Conservation (phyloP, 768 basidiomycete genomes). For the Boletus sensibilis region DNA sequence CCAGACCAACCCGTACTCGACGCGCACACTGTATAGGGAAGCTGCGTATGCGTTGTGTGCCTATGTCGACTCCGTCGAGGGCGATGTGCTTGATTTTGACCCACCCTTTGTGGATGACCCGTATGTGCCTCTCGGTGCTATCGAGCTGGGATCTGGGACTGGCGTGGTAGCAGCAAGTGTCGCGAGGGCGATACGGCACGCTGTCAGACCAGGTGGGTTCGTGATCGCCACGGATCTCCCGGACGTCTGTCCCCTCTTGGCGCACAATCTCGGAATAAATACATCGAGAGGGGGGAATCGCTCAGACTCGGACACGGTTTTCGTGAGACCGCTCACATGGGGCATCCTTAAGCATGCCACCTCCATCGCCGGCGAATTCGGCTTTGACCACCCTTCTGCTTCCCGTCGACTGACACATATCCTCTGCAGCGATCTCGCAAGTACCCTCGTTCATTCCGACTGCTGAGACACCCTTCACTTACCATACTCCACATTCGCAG, state of each 20-base stretch:
- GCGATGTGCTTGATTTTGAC: conserved; percentile 46
- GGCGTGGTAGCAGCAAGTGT: conserved; percentile 56
- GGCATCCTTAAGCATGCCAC: conserved; percentile 49
- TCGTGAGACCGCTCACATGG: conserved; percentile 69
- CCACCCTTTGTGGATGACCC: conserved; percentile 43
- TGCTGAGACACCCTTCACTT: not conserved
- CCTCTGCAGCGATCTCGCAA: conserved; percentile 81
- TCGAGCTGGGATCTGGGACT: conserved; percentile 83
- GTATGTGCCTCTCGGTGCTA: conserved; percentile 33
- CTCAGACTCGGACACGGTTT: not conserved
- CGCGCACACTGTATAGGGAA: conserved; percentile 51
- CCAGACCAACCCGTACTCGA: not conserved
- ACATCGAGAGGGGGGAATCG: conserved; percentile 17
- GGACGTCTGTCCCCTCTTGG: conserved; percentile 60
- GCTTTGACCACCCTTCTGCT: conserved; percentile 6
- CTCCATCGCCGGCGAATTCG: conserved; percentile 41
- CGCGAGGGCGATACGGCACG: conserved; percentile 41
- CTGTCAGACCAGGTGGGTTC: conserved; percentile 14
- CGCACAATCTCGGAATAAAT: conserved; percentile 35
- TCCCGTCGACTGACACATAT: conserved; percentile 53
- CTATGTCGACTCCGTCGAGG: conserved; percentile 47
- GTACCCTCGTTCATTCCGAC: conserved; percentile 26
- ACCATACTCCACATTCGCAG: conserved; percentile 37
- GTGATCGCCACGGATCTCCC: conserved; percentile 72
- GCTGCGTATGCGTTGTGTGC: conserved; percentile 59